These are phyloP conservation scores for Chloranthus sessilifolius DNA, from an alignment of 164 flowering plant genomes.

Conservation along the genomic window DNA sequence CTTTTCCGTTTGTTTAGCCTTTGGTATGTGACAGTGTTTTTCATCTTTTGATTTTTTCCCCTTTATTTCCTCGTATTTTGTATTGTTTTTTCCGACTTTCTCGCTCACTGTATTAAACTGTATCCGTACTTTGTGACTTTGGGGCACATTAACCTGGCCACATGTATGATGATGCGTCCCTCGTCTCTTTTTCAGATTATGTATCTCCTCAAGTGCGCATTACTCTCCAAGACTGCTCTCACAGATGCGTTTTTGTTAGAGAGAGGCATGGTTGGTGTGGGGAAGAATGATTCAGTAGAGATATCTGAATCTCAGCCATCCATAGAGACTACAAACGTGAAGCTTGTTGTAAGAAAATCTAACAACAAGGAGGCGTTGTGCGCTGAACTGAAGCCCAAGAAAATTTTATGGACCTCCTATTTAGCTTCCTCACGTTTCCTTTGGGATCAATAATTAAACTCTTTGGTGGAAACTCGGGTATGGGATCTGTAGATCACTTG, in stretches of 20 bases:
- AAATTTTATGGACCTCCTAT: conserved; percentile 18
- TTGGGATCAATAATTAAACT: conserved; percentile 12
- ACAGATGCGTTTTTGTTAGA: conserved; percentile 5
- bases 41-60: too few species aligned
- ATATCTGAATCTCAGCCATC: neutral
- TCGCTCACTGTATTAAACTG: too few species aligned
- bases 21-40: too few species aligned
- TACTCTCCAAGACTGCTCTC: conserved; percentile 6
- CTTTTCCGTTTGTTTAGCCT: too few species aligned
- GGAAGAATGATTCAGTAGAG: neutral
- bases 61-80: too few species aligned
- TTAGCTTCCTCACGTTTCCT: conserved; percentile 19
- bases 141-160: too few species aligned
- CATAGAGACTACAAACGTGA: neutral
- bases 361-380: conserved; percentile 4
- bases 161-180: too few species aligned
- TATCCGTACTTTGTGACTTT: too few species aligned
- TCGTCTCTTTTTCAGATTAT: neutral
- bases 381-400: conserved; percentile 9
- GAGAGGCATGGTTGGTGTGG: neutral
- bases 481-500: conserved; percentile 15
- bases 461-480: neutral
- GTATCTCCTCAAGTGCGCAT: neutral
- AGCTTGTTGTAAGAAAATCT: neutral
- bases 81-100: too few species aligned